Conservation (phyloP, 2,329 filamentous ascomycete genomes). For the Cladophialophora chaetospira region DNA sequence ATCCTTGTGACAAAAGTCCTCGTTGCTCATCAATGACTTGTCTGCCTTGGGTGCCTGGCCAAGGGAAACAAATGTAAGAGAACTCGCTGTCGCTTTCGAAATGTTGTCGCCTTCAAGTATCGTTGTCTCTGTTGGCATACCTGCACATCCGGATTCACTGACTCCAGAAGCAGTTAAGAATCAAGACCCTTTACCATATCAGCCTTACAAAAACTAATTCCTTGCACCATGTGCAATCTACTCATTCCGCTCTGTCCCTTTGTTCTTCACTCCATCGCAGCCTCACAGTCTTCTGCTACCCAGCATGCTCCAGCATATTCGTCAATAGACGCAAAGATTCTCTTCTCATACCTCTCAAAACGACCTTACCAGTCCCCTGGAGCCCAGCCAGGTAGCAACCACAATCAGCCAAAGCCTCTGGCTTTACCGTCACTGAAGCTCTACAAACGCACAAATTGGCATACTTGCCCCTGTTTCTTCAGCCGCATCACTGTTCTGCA, state of each 20-base stretch:
- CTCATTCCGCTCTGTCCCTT: conserved; percentile 21
- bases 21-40: background rate
- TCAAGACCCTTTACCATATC: background rate
- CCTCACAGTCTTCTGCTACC: background rate
- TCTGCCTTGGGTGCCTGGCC: background rate
- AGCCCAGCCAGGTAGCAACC: background rate
- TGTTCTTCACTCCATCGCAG: conserved; percentile 19
- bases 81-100: conserved; percentile 1
- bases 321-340: conserved; percentile 18
- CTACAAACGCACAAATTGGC: conserved; percentile 23
- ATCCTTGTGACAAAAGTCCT: conserved; percentile 4
- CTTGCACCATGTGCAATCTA: conserved; percentile 18
- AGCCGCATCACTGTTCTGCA: conserved; percentile 15
- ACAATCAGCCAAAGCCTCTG: conserved; percentile 5
- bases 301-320: background rate
- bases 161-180: background rate
- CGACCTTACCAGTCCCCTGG: conserved; percentile 12
- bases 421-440: conserved; percentile 13
- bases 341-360: conserved; percentile 21
- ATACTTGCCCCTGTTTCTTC: conserved; percentile 25
- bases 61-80: conserved; percentile 1
- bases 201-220: background rate
- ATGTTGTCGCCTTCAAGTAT: background rate
- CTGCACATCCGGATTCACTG: background rate
- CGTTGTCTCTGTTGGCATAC: background rate